Evolutionary conservation across 2,329 filamentous ascomycete species (phyloP).

Genomic region (Colletotrichum orchidophilum): DNA sequence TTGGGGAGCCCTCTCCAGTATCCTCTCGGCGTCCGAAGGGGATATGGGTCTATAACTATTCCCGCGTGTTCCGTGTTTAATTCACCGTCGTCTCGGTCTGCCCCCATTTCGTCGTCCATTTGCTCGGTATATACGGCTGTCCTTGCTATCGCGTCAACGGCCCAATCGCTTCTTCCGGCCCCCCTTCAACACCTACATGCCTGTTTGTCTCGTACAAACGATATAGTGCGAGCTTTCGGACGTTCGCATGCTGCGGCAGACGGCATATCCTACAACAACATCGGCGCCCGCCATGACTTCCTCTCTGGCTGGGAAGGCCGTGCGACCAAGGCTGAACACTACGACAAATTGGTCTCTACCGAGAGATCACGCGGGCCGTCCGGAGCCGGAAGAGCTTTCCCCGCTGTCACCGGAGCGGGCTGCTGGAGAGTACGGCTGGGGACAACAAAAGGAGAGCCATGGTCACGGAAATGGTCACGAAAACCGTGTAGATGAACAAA

Average conservation of each 20-base stretch:
- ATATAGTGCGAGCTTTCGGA: background rate
- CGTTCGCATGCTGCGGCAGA: constrained; percentile 15
- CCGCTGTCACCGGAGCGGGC: background rate
- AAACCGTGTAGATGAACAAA: background rate
- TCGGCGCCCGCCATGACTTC: background rate
- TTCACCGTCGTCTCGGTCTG: background rate
- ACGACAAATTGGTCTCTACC: constrained; percentile 6
- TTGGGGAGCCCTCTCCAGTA: constrained; percentile 9
- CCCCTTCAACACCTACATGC: background rate
- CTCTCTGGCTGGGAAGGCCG: constrained; percentile 1
- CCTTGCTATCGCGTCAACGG: background rate
- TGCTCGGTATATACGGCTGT: background rate
- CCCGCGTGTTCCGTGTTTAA: background rate
- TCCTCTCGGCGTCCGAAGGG: background rate
- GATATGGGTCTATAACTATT: constrained; percentile 2
- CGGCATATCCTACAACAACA: background rate
- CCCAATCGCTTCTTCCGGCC: constrained; percentile 2
- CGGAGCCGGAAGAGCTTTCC: constrained; percentile 6
- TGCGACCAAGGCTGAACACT: constrained; percentile 12
- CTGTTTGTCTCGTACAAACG: constrained; percentile 17
- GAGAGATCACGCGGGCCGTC: background rate
- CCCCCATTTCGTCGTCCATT: background rate
- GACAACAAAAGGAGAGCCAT: constrained; percentile 16
- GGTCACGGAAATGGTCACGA: background rate
- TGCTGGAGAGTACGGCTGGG: background rate